Percentiles rank a stretch among this genome's conserved stretches.
Evolutionary conservation across 139 green algal genomes (phyloP).

Genomic region (Asterochloris sp.): DNA sequence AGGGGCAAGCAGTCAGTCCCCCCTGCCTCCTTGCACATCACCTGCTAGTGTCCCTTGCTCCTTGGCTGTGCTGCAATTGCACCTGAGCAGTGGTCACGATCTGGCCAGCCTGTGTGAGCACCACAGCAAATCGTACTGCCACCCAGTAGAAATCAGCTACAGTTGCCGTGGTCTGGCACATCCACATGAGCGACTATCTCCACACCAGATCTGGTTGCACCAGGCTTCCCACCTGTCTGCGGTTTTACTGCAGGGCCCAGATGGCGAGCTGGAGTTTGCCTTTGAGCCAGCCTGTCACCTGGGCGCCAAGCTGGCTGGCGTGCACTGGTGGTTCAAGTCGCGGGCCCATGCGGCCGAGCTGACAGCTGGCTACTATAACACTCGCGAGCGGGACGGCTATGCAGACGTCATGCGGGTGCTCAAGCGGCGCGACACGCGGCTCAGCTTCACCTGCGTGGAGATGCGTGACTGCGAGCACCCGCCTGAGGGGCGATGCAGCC

Average conservation of each 20-base stretch:
- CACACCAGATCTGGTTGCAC: too few relatives aligned
- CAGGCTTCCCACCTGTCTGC: background rate
- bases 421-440: constrained; percentile 52
- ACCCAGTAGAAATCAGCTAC: too few relatives aligned
- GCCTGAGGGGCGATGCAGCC: constrained; percentile 80
- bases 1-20: too few relatives aligned
- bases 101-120: too few relatives aligned
- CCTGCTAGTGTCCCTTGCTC: too few relatives aligned
- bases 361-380: constrained; percentile 99
- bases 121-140: too few relatives aligned
- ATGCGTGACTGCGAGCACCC: constrained; percentile 99
- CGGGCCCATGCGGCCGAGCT: constrained; percentile 92
- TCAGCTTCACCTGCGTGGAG: constrained; percentile 98
- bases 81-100: too few relatives aligned
- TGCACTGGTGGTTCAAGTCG: constrained; percentile 99
- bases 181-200: too few relatives aligned
- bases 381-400: constrained; percentile 85
- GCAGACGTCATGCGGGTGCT: constrained; percentile 60
- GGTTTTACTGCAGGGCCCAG: constrained; percentile 26
- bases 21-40: too few relatives aligned
- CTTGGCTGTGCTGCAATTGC: too few relatives aligned
- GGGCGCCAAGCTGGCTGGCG: constrained; percentile 89
- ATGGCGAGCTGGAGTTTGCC: constrained; percentile 62
- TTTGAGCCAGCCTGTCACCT: constrained; percentile 63
- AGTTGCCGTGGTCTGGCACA: too few relatives aligned